phyloP scores from a whole-genome alignment of 306 rosid species.

The Cicer chorassanicum region DNA sequence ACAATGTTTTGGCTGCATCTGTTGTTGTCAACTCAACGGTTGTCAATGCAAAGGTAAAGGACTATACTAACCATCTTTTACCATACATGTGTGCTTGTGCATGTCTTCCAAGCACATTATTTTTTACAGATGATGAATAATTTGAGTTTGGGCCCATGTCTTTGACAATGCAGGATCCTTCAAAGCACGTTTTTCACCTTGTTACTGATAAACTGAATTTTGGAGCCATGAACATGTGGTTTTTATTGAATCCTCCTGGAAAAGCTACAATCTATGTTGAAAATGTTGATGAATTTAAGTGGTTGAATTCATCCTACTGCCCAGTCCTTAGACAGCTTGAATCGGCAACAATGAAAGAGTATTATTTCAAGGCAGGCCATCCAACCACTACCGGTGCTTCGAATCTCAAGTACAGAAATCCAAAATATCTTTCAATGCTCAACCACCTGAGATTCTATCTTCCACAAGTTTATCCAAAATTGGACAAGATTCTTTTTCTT shows the following conservation, averaged over 20 bases:
- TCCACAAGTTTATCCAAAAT: slow-evolving; percentile 91
- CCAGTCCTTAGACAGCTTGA: slow-evolving; percentile 93
- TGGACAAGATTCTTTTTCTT: slow-evolving; percentile 90
- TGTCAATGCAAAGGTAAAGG: slow-evolving; percentile 80
- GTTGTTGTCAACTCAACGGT: slow-evolving; percentile 94
- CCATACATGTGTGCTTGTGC: not conserved
- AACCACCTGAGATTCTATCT: slow-evolving; percentile 95
- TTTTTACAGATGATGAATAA: slow-evolving; percentile 24
- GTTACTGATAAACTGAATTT: slow-evolving; percentile 92
- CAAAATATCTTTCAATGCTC: slow-evolving; percentile 96
- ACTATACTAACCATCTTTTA: slow-evolving; percentile 31
- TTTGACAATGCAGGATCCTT: slow-evolving; percentile 78
- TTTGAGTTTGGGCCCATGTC: slow-evolving; percentile 18
- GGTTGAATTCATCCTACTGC: slow-evolving; percentile 94
- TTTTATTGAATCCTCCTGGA: slow-evolving; percentile 92
- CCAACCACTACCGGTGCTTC: slow-evolving; percentile 77
- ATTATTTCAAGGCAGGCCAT: slow-evolving; percentile 92
- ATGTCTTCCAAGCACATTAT: not conserved
- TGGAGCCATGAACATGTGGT: slow-evolving; percentile 99
- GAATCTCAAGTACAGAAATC: slow-evolving; percentile 95
- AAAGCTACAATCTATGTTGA: slow-evolving; percentile 89
- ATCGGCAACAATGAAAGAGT: slow-evolving; percentile 92
- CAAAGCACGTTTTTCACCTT: slow-evolving; percentile 93
- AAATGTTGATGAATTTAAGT: slow-evolving; percentile 92
- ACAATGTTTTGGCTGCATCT: slow-evolving; percentile 96